Evolutionary conservation across 306 rosid species (phyloP), one percentile per base, ranked within the genome.

Genomic region (Senna siamea): DNA sequence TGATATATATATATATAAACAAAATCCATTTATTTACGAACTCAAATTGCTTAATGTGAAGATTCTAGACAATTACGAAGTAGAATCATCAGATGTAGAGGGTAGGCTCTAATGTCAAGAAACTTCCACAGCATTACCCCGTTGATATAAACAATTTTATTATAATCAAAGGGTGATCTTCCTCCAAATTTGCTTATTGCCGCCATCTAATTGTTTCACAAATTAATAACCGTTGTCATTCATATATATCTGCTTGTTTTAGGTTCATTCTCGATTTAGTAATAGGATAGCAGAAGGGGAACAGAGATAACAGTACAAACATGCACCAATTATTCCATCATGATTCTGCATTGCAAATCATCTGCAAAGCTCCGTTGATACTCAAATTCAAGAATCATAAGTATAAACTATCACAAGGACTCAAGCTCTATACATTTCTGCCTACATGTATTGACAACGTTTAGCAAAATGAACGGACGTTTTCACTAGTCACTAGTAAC

Each of bases 361-460:
- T 48, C 20, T n/a, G 54, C 9, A 38, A 19, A 44, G 18, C 38
- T 43, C 47, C 26, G 12, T 37, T 38, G 60, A 35, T 22, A n/a
- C 50, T 40, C 17, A 66, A 41, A 5, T 5, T 62, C 30, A 62
- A 38, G 32, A 62, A 62, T 62, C 54, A 38, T 10, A 43, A 61
- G 12, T 35, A 35, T 38, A 20, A 38, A 18, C 50, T 11, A 60
- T 6, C 46, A 38, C 9, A 62, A 37, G 5, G 30, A 50, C 68
- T 38, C 50, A 37, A 37, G 50, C 81, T 85, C 81, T 85, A 69
- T 85, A 85, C 89, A 82, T 48, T 69, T 65, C 74, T 44, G 56
- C 43, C 9, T 53, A 52, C 11, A 63, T 4, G 37, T 51, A 77
- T 32, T 26, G 60, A 72, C 59, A 71, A 75, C 69, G 23, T 72